These are phyloP conservation scores for Postia placenta DNA, from an alignment of 768 basidiomycete genomes.

Conservation along the genomic window DNA sequence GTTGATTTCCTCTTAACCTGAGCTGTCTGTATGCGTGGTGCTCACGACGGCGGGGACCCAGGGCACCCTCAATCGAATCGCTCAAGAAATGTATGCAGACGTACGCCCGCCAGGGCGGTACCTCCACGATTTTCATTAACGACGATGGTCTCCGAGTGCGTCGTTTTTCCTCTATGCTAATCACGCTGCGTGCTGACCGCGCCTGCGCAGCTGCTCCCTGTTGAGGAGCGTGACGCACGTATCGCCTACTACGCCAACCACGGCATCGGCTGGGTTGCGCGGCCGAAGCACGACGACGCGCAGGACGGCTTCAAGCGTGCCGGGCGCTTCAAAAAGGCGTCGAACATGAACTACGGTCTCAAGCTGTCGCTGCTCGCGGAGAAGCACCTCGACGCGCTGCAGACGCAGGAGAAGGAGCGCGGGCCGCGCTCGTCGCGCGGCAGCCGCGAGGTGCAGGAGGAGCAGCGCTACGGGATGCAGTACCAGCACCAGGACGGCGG, in stretches of 20 bases:
- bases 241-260: constrained; percentile 50
- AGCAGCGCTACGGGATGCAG: constrained; percentile 53
- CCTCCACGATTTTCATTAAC: constrained; percentile 51
- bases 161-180: background rate
- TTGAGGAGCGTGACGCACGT: constrained; percentile 40
- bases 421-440: constrained; percentile 11
- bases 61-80: constrained; percentile 44
- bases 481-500: constrained; percentile 62
- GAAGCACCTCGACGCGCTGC: constrained; percentile 28
- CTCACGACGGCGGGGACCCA: constrained; percentile 1
- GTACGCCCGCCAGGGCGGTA: constrained; percentile 61
- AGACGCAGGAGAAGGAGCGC: constrained; percentile 17
- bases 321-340: constrained; percentile 45
- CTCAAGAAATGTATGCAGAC: constrained; percentile 58
- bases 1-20: background rate
- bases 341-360: constrained; percentile 44
- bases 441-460: constrained; percentile 22
- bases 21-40: background rate
- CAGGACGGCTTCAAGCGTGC: constrained; percentile 41
- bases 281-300: constrained; percentile 42
- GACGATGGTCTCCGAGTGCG: constrained; percentile 54
- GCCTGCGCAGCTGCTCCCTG: constrained; percentile 27
- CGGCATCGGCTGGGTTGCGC: constrained; percentile 54
- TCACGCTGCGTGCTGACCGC: background rate
- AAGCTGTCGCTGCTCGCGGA: constrained; percentile 28